Percentiles rank a stretch among this genome's conserved stretches.
phyloP scores from a whole-genome alignment of 306 rosid genomes.

The Senna siamea region DNA sequence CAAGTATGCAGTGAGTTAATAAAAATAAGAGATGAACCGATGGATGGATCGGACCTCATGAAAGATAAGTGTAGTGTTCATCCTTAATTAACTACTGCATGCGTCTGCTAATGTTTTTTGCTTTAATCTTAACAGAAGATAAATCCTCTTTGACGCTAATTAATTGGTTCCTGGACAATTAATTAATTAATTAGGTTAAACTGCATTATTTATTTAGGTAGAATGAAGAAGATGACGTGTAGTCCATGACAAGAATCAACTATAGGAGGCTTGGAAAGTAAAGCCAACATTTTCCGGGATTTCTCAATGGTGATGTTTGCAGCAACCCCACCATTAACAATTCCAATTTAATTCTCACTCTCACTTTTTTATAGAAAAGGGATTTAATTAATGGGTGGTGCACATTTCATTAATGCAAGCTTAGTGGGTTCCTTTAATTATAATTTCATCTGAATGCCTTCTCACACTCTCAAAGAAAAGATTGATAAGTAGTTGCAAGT shows the following conservation, averaged over 20 bases:
- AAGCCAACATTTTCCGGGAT: constrained; percentile 45
- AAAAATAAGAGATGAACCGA: no score
- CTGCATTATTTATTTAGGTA: constrained; percentile 22
- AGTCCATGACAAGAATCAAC: constrained; percentile 49
- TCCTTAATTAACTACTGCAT: background rate
- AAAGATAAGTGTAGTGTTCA: constrained; percentile 12
- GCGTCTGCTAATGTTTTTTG: background rate
- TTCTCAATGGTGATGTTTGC: constrained; percentile 43
- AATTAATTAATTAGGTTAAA: constrained; percentile 44
- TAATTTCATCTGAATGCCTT: constrained; percentile 32
- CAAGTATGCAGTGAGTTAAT: background rate
- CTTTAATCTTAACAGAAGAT: background rate
- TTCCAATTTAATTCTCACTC: constrained; percentile 33
- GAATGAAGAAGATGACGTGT: constrained; percentile 46
- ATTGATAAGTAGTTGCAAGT: constrained; percentile 26
- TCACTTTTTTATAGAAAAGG: constrained; percentile 36
- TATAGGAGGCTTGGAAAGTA: constrained; percentile 31
- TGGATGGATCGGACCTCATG: background rate
- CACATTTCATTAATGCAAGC: constrained; percentile 53
- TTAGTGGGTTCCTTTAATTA: constrained; percentile 48
- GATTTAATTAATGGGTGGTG: constrained; percentile 49
- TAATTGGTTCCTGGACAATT: constrained; percentile 23
- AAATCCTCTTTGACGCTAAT: background rate
- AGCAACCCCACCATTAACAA: constrained; percentile 51
- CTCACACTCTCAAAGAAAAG: constrained; percentile 34